Evolutionary conservation across 2,329 filamentous ascomycete genomes (phyloP).

Genomic region (Exophiala viscosa): DNA sequence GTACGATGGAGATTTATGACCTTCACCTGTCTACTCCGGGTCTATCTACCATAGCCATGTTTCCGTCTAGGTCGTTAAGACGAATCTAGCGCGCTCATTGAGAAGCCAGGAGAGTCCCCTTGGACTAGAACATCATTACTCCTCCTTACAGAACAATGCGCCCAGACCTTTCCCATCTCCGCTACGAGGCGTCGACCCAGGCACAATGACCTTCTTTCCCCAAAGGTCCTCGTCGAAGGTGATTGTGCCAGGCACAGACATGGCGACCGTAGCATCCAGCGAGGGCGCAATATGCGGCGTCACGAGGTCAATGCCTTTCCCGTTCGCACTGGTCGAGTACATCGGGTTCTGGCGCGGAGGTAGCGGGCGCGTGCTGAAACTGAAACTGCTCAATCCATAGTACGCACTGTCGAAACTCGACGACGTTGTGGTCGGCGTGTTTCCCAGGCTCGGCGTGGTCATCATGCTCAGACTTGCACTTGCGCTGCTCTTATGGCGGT

Average conservation of each 20-base stretch:
- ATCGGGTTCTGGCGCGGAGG: constrained; percentile 41
- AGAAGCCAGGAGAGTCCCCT: background rate
- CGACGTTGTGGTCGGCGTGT: constrained; percentile 38
- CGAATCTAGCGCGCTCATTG: background rate
- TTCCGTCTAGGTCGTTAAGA: too few relatives aligned
- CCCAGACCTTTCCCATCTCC: constrained; percentile 15
- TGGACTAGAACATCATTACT: background rate
- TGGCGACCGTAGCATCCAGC: background rate
- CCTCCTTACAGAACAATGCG: constrained; percentile 16
- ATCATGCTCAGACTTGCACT: constrained; percentile 30
- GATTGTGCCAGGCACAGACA: constrained; percentile 3
- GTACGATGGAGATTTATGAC: too few relatives aligned
- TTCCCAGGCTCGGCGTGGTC: constrained; percentile 32
- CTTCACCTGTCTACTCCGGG: too few relatives aligned
- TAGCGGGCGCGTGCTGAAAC: constrained; percentile 36
- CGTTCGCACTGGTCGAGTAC: constrained; percentile 32
- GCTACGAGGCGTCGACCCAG: constrained; percentile 4
- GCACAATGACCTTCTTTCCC: constrained; percentile 21
- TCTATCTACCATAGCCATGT: too few relatives aligned
- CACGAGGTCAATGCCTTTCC: constrained; percentile 37
- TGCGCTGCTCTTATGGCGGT: constrained; percentile 35
- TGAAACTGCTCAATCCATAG: constrained; percentile 16
- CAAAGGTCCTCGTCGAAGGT: constrained; percentile 15
- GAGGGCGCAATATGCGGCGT: constrained; percentile 36
- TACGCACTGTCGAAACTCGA: constrained; percentile 36